These are phyloP conservation scores for Metarhizium humberi DNA, from an alignment of 2,329 filamentous ascomycete species.

Conservation along the genomic window DNA sequence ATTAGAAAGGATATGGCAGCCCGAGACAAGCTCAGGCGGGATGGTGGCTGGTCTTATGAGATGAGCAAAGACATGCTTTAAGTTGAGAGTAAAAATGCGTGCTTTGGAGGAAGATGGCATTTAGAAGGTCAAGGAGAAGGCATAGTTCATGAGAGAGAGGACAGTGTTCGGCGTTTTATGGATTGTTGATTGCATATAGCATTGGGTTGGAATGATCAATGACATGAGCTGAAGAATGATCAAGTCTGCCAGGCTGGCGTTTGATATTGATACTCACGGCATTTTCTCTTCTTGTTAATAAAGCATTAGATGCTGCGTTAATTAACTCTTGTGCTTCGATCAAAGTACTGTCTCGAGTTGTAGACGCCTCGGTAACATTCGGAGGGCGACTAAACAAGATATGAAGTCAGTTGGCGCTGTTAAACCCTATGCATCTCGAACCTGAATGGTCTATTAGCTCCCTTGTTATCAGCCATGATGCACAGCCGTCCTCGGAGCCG, in stretches of 20 bases:
- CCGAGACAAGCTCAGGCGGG: slow-evolving; percentile 67
- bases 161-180: not conserved
- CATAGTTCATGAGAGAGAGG: not conserved
- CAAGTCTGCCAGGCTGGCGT: not conserved
- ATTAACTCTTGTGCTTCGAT: not conserved
- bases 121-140: not conserved
- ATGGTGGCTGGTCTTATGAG: slow-evolving; percentile 78
- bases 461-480: no score
- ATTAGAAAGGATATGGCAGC: slow-evolving; percentile 71
- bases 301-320: not conserved
- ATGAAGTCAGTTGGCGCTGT: no score
- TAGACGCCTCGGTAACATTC: no score
- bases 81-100: slow-evolving; percentile 1
- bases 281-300: not conserved
- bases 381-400: no score
- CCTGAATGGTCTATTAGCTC: no score
- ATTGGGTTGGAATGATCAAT: slow-evolving; percentile 3
- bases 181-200: slow-evolving; percentile 6
- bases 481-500: no score
- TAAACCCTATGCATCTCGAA: no score
- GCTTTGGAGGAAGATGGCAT: not conserved
- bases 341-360: not conserved
- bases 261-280: not conserved
- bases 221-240: not conserved
- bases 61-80: slow-evolving; percentile 38